phyloP scores from a whole-genome alignment of 1,284 basidiomycete species.

The Schizopora paradoxa region DNA sequence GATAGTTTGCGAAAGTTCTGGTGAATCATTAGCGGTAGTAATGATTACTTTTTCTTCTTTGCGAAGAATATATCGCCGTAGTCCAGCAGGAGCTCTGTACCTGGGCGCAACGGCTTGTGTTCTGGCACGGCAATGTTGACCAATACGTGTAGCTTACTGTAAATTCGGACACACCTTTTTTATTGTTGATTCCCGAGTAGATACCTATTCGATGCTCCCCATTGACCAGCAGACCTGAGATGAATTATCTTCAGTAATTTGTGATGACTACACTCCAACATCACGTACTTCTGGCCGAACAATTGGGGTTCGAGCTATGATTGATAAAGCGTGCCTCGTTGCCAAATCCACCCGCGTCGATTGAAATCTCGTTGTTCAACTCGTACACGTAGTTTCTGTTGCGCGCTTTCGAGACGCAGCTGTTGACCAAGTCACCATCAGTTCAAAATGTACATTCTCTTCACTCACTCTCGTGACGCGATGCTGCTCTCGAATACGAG shows the following conservation, averaged over 20 bases:
- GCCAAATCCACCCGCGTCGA: constrained; percentile 50
- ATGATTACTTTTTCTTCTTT: constrained; percentile 6
- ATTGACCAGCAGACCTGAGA: constrained; percentile 48
- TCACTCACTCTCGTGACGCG: constrained; percentile 38
- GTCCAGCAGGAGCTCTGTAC: constrained; percentile 44
- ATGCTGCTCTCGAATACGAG: constrained; percentile 39
- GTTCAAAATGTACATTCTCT: neutral
- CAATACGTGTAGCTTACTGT: neutral
- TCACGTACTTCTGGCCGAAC: constrained; percentile 38
- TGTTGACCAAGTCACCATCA: constrained; percentile 17
- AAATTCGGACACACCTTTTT: neutral
- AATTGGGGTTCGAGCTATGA: constrained; percentile 40
- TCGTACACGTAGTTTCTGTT: constrained; percentile 53
- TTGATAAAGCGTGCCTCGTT: constrained; percentile 59
- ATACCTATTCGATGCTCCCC: constrained; percentile 56
- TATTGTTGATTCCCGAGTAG: constrained; percentile 40
- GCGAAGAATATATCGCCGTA: constrained; percentile 46
- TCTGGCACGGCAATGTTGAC: constrained; percentile 24
- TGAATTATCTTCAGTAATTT: neutral
- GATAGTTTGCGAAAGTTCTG: constrained; percentile 20
- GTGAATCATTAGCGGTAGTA: too few species aligned
- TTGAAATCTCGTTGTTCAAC: constrained; percentile 35
- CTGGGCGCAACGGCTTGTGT: constrained; percentile 32
- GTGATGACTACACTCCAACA: too few species aligned
- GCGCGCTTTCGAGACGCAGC: constrained; percentile 33